Base-by-base conservation (phyloP, 768 basidiomycete species). In the Russula sp. region DNA sequence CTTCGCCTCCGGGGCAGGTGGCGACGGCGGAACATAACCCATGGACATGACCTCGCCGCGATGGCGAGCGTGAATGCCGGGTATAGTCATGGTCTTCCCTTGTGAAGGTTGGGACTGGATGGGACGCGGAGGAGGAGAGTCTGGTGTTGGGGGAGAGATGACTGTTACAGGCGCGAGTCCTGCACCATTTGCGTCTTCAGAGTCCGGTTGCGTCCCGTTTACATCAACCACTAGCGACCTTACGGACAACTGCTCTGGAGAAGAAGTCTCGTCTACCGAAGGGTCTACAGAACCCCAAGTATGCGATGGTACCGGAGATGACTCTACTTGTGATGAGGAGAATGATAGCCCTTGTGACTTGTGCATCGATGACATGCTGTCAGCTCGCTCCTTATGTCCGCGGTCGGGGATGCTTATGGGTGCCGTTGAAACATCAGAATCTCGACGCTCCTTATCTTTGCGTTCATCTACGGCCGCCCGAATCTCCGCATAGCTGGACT, bases 41-140 rank as follows among this genome's bases (percentile, higher is more conserved):
- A 94, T 80, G 4, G 90, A 87, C 85, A 90, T 89, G 48, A 92
- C 83, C 64, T 93, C 89, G 9, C 88, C 88, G n/a, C 83, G 84
- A 70, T 92, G 87, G 68, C 85, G 89, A 3, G 84, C 89, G 69
- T 92, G 91, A 63, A 94, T 94, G 2, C 89, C 89, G 9, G 91
- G 91, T 66, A 94, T 93, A 14, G 83, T 85, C 91, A 94, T 94
- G 47, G 81, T 87, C 68, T 84, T 87, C 35, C 84, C 87, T 70
- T 85, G 84, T 8, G 77, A 72, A 3, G 91, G 91, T 70, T 92
- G 91, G 18, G 84, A 84, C 66, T 86, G 83, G 67, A 89, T 89
- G 8, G 86, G 83, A 18, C 78, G 74, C 10, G 71, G 68, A 2
- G 77, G 55, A 20, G 53, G 31, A 42, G 61, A n/a, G 22, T 52